Evolutionary conservation across 2,329 filamentous ascomycete genomes (phyloP).

Genomic region (Cytospora paraplurivora): DNA sequence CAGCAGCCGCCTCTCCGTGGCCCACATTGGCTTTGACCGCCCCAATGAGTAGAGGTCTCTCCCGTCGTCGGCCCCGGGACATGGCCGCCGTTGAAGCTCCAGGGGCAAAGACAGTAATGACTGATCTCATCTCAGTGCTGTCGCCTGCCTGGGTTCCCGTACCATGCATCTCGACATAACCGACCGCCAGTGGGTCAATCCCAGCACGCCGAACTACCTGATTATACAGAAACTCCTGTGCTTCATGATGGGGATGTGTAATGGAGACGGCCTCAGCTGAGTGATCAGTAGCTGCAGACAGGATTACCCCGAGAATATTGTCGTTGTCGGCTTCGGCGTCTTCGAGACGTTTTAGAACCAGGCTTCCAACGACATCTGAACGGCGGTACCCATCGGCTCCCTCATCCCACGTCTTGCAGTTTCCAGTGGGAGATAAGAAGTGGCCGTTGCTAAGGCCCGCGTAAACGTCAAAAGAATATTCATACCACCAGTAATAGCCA

Average conservation of each 20-base stretch:
- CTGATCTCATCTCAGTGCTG: slow-evolving; percentile 64
- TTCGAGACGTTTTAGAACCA: slow-evolving; percentile 52
- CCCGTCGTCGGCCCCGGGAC: slow-evolving; percentile 41
- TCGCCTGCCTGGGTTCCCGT: slow-evolving; percentile 74
- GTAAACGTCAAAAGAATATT: slow-evolving; percentile 66
- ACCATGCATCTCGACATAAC: slow-evolving; percentile 70
- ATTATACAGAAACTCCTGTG: slow-evolving; percentile 63
- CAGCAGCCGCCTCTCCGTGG: slow-evolving; percentile 49
- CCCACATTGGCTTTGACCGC: slow-evolving; percentile 52
- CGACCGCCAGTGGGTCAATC: slow-evolving; percentile 56
- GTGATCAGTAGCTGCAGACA: slow-evolving; percentile 64
- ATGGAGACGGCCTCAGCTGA: slow-evolving; percentile 67
- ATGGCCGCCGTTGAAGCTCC: too few species aligned
- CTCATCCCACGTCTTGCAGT: slow-evolving; percentile 39
- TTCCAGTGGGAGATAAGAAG: slow-evolving; percentile 54
- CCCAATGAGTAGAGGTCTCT: slow-evolving; percentile 45
- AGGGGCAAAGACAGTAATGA: slow-evolving; percentile 61
- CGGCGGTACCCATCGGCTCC: slow-evolving; percentile 52
- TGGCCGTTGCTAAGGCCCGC: slow-evolving; percentile 63
- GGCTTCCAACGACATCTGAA: slow-evolving; percentile 48
- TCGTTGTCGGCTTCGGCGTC: slow-evolving; percentile 48
- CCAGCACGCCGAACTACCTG: slow-evolving; percentile 59
- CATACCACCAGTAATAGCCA: slow-evolving; percentile 62
- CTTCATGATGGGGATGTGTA: slow-evolving; percentile 67
- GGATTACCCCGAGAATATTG: too few species aligned